These are phyloP conservation scores for Russula ochroleuca DNA, from an alignment of 768 basidiomycete species.

Conservation along the genomic window DNA sequence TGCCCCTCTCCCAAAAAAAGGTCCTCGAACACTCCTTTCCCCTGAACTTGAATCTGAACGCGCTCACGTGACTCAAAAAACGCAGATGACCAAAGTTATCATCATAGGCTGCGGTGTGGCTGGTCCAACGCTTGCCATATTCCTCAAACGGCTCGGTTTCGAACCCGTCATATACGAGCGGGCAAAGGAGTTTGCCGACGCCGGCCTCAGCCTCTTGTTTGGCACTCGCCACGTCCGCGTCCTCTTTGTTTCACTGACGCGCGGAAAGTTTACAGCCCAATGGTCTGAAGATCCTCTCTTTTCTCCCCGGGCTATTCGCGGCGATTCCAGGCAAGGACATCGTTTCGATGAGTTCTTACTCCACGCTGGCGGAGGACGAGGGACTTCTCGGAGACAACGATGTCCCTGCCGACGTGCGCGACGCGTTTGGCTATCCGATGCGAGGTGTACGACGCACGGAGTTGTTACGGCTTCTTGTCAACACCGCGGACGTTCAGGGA, in stretches of 20 bases:
- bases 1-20: neutral
- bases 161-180: conserved; percentile 26
- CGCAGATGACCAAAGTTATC: conserved; percentile 23
- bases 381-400: conserved; percentile 33
- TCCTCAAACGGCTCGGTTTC: conserved; percentile 26
- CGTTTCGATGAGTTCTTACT: conserved; percentile 20
- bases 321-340: conserved; percentile 20
- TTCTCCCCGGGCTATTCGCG: conserved; percentile 14
- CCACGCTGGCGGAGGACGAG: conserved; percentile 30
- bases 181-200: conserved; percentile 9
- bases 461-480: conserved; percentile 35
- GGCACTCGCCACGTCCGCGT: neutral
- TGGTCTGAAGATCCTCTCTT: conserved; percentile 22
- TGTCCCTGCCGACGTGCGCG: conserved; percentile 28
- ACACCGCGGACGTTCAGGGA: conserved; percentile 34
- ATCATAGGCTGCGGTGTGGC: conserved; percentile 26
- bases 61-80: neutral
- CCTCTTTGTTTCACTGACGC: neutral
- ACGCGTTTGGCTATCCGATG: conserved; percentile 32
- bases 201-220: conserved; percentile 27
- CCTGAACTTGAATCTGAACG: neutral
- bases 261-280: conserved; percentile 26
- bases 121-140: conserved; percentile 27
- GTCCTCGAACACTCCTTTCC: neutral
- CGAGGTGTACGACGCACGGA: conserved; percentile 34